These are phyloP conservation scores for Vigna reflexopilosa DNA, from an alignment of 306 rosid species.

Conservation along the genomic window DNA sequence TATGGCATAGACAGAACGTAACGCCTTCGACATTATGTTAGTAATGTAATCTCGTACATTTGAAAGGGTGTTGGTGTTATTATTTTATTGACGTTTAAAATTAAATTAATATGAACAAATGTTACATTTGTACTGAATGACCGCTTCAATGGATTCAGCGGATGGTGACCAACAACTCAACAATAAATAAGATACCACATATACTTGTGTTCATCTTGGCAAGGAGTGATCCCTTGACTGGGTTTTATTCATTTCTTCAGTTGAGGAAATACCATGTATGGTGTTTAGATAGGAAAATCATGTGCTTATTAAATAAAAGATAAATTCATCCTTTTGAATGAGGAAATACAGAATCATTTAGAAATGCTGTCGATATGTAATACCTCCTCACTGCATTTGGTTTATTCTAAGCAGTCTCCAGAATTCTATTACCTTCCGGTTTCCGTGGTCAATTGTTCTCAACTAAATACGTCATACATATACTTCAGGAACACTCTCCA, in stretches of 20 bases:
- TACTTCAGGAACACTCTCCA: background rate
- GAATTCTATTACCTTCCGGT: constrained; percentile 38
- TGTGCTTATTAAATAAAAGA: constrained; percentile 44
- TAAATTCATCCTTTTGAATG: constrained; percentile 26
- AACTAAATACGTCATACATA: background rate
- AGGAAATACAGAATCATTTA: constrained; percentile 35
- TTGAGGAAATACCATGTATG: constrained; percentile 29
- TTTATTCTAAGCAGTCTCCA: constrained; percentile 35
- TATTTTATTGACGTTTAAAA: no score
- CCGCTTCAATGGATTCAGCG: no score
- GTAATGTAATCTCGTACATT: no score
- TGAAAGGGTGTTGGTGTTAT: no score
- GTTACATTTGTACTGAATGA: no score
- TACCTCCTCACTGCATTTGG: constrained; percentile 31
- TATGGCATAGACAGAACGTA: no score
- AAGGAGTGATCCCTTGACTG: background rate
- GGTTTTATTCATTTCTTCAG: constrained; percentile 43
- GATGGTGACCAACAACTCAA: no score
- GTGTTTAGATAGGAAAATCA: constrained; percentile 34
- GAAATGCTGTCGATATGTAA: constrained; percentile 4
- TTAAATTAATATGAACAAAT: no score
- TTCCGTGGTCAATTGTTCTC: constrained; percentile 7
- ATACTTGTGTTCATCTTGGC: constrained; percentile 13
- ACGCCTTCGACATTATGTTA: no score
- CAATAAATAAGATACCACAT: background rate